Evolutionary conservation across 108 stramenopile genomes (phyloP), one percentile per base, ranked within the genome.

Genomic region (Cyclotella atomus): DNA sequence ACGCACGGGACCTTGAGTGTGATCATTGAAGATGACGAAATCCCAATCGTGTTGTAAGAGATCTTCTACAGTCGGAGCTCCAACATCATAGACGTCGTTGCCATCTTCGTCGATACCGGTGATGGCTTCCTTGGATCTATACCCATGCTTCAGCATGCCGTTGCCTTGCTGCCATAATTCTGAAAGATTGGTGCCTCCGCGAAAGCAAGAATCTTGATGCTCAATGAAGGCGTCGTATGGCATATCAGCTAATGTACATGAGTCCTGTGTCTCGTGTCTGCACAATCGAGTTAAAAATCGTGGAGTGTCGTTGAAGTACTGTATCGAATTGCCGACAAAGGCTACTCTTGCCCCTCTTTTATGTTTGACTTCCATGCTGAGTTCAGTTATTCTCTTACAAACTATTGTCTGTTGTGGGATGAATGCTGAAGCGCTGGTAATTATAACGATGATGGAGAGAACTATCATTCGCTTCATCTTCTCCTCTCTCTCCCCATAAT

Each of bases 281-380:
- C 82, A 49, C 47, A 90, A 78, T 32, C 71, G 57, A 57, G 76
- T 62, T 49, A 93, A 63, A 16, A 93, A 71, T 33, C 89, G 87
- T 8, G 92, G 92, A 23, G 76, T 81, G 54, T 93, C 92, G 54
- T 93, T 88, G 62, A 76, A 94, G 55, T 90, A 94, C 19, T 81
- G 79, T 28, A 94, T 90, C 19, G 88, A 87, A 63, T 94, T 94
- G 7, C 93, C 93, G 0, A 91, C 19, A 61, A 73, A 85, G 24
- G 88, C 86, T 16, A 89, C 84, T 0, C 53, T 38, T 19, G 71
- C 73, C 16, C 75, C 57, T 35, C 70, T 60, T 62, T 75, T 49
- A n/a, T n/a, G 16, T 4, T 49, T 9, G n/a, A n/a, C n/a, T 12
- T 49, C 4, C 47, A 49, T 49, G 47, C n/a, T 49, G 47, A 49